Conservation (phyloP, 257 asterid species). For the Oldenlandia corymbosa region DNA sequence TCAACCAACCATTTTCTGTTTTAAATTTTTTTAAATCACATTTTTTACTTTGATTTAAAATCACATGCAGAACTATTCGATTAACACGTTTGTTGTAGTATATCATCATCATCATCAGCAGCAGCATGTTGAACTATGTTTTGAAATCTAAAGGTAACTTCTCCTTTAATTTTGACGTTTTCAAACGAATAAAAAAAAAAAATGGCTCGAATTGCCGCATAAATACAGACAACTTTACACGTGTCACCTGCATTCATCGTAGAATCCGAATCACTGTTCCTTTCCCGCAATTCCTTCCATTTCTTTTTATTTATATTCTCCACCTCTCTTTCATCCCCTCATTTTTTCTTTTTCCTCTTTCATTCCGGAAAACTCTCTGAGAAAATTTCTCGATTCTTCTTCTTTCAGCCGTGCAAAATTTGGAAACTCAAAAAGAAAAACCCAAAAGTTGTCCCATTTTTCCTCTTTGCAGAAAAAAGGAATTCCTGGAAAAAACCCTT, state of each 20-base stretch:
- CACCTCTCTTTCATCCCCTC: neutral
- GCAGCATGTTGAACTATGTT: too few relatives aligned
- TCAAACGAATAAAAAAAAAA: neutral
- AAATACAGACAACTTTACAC: neutral
- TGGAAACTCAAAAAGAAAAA: neutral
- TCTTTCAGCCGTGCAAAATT: neutral
- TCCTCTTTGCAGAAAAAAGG: neutral
- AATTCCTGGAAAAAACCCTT: neutral
- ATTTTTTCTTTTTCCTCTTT: neutral
- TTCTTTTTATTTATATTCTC: neutral
- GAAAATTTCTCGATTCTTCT: neutral
- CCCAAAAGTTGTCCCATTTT: neutral
- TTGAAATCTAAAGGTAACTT: too few relatives aligned
- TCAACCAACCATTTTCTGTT: too few relatives aligned
- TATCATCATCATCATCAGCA: too few relatives aligned
- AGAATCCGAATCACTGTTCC: neutral
- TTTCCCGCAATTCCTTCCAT: conserved; percentile 10
- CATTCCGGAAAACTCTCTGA: too few relatives aligned
- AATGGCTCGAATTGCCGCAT: conserved; percentile 3
- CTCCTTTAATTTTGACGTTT: neutral
- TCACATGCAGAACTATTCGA: too few relatives aligned
- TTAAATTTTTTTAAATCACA: too few relatives aligned
- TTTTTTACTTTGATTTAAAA: too few relatives aligned
- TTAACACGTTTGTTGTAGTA: too few relatives aligned
- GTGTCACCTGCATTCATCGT: neutral